Evolutionary conservation across 257 asterid species (phyloP).

Genomic region (Anisodus tanguticus): DNA sequence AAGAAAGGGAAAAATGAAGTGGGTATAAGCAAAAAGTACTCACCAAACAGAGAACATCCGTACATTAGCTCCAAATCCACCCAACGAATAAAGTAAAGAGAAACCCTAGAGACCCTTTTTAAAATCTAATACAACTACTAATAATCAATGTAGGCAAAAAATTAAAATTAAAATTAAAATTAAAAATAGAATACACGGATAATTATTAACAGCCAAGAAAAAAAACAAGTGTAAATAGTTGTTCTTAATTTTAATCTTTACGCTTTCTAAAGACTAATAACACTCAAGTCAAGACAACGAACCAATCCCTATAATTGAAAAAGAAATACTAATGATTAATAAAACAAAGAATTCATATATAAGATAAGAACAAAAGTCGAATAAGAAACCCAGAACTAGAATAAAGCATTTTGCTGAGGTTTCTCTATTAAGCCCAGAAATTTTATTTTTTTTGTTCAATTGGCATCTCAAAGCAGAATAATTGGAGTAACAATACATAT

Average conservation of each 20-base stretch:
- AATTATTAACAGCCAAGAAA: constrained; percentile 28
- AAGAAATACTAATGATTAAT: background rate
- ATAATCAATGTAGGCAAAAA: background rate
- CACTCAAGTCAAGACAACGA: background rate
- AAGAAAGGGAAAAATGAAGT: constrained; percentile 45
- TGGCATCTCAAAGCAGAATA: background rate
- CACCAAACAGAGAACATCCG: constrained; percentile 44
- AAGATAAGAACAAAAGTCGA: background rate
- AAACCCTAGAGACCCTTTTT: constrained; percentile 39
- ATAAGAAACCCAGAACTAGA: constrained; percentile 26
- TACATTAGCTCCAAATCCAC: constrained; percentile 43
- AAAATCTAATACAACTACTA: constrained; percentile 22
- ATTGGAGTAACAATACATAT: background rate
- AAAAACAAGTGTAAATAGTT: background rate
- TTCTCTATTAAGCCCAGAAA: background rate
- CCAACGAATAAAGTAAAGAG: constrained; percentile 38
- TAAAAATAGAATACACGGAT: background rate
- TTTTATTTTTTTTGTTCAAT: background rate
- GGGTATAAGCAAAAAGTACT: constrained; percentile 30
- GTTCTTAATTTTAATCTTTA: background rate
- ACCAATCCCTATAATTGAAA: background rate
- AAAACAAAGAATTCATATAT: background rate
- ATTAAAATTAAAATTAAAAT: background rate
- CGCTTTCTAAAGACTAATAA: background rate
- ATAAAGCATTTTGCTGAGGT: background rate